These are phyloP conservation scores for Polytrichum formosum DNA, from an alignment of 225 moss, liverwort and hornwort species.

Conservation along the genomic window DNA sequence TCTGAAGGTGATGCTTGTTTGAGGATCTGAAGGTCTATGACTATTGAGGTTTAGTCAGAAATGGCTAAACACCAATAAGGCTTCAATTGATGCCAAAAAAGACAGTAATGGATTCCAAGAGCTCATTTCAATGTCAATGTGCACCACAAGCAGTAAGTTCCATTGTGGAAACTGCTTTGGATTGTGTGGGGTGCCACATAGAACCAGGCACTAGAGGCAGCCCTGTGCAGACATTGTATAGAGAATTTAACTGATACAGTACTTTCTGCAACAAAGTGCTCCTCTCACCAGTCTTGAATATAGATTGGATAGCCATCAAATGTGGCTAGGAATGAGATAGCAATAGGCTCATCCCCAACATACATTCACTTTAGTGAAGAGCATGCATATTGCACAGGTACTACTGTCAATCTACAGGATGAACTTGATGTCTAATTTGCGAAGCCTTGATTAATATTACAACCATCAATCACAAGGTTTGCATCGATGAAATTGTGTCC, in stretches of 20 bases:
- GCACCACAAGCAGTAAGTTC: conserved; percentile 9
- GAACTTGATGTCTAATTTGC: too few species aligned
- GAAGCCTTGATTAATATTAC: too few species aligned
- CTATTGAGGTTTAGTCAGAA: not conserved
- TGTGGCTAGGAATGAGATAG: conserved; percentile 49
- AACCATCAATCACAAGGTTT: too few species aligned
- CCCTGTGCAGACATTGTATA: conserved; percentile 30
- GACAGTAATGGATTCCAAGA: conserved; percentile 49
- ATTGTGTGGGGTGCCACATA: conserved; percentile 33
- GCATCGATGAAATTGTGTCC: too few species aligned
- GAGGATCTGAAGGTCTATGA: not conserved
- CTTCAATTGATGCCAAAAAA: conserved; percentile 43
- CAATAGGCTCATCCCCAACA: conserved; percentile 44
- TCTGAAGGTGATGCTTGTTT: not conserved
- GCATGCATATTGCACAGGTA: too few species aligned
- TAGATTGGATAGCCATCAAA: conserved; percentile 40
- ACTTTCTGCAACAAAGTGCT: conserved; percentile 34
- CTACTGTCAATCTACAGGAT: too few species aligned
- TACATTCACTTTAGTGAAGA: too few species aligned
- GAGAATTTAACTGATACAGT: conserved; percentile 33
- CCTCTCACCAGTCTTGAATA: conserved; percentile 38
- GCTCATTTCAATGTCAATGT: conserved; percentile 54
- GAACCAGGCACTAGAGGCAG: conserved; percentile 34
- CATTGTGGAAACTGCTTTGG: conserved; percentile 27
- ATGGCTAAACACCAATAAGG: conserved; percentile 15